Evolutionary conservation across 441 rosid species (phyloP), one percentile per base, ranked within the genome.

Genomic region (Isatis lusitanica): DNA sequence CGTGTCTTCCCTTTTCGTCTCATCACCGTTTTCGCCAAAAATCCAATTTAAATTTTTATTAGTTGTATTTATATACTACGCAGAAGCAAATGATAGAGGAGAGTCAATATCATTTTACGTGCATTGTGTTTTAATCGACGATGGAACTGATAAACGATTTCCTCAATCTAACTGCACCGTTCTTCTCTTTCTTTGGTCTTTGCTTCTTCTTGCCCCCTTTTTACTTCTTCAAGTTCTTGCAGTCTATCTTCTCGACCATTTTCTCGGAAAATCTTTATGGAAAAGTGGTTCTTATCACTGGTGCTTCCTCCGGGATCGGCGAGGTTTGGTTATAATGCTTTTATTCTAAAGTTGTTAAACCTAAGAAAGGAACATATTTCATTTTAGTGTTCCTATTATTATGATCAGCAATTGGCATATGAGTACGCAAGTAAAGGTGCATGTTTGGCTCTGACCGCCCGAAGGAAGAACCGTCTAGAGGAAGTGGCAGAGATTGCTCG

Each of bases 221-320:
- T 68, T 78, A 78, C 31, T 70, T 82, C 59, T 82, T 74, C 78
- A 86, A 83, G 82, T 77, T 80, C 70, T 51, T 84, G 77, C 70
- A 64, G 50, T 81, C 62, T 6, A 64, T 81, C 46, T 74, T 86
- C 38, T 50, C 78, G 40, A 71, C 83, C 53, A 9, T 87, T 64
- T 79, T 82, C 82, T 73, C 81, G 2, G 90, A 88, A 73, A 74
- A 83, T 33, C 79, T 91, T 9, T 52, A 77, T 1, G 83, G 87
- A 24, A 90, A 88, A 77, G 96, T 88, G 3, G 87, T 88, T 55
- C 80, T 92, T 48, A 85, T 90, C 50, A 87, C 93, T 4, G 91
- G 94, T 4, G 94, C 93, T 65, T 86, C 96, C 42, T 87, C 97
- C 1, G 93, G 94, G 56, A 85, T 92, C 8, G 96, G 93, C 69